Conservation (phyloP, 2,329 filamentous ascomycete genomes). For the Thermothelomyces thermophilus region DNA sequence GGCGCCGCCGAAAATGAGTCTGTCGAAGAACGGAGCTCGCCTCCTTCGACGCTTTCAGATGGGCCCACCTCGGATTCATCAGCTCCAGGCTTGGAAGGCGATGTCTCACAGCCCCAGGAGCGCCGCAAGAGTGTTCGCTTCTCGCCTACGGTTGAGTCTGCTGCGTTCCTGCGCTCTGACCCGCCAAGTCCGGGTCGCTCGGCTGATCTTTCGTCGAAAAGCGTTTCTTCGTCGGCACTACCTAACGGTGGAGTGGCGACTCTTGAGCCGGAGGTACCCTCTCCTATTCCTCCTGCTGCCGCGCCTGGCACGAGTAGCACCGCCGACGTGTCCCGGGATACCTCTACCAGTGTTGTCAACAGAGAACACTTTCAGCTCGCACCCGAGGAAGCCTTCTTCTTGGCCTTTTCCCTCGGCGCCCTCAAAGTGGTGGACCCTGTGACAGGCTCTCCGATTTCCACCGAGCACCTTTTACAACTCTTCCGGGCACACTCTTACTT, state of each 20-base stretch:
- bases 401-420: slow-evolving; percentile 72
- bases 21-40: slow-evolving; percentile 4
- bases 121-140: slow-evolving; percentile 63
- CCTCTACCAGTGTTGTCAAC: slow-evolving; percentile 33
- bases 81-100: background rate
- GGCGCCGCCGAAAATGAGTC: slow-evolving; percentile 1
- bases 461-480: slow-evolving; percentile 54
- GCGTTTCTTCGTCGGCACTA: background rate
- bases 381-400: slow-evolving; percentile 85
- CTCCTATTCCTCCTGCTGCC: background rate
- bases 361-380: slow-evolving; percentile 88
- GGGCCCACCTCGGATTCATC: slow-evolving; percentile 1
- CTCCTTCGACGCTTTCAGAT: slow-evolving; percentile 4
- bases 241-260: background rate
- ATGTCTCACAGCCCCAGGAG: slow-evolving; percentile 29
- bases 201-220: slow-evolving; percentile 11
- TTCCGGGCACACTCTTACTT: slow-evolving; percentile 67
- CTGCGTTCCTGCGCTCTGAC: slow-evolving; percentile 49
- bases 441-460: slow-evolving; percentile 41
- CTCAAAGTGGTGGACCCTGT: slow-evolving; percentile 54
- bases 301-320: background rate
- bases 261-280: background rate
- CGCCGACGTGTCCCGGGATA: background rate
- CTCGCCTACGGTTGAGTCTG: slow-evolving; percentile 59
- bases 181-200: slow-evolving; percentile 40